Base-by-base conservation (phyloP, 129 eudicot genomes). In the Solidago caesia region DNA sequence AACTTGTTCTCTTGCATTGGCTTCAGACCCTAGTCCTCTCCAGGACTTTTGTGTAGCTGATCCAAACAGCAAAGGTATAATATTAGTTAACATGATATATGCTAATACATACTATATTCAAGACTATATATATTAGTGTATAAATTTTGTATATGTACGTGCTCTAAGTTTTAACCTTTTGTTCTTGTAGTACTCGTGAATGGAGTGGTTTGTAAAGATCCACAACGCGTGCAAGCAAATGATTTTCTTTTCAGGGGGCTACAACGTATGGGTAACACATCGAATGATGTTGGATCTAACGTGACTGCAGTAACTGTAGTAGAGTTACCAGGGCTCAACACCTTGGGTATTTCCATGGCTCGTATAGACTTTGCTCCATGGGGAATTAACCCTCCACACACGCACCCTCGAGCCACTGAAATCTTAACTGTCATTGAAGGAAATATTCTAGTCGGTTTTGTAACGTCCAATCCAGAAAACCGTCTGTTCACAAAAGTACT, bases 231-330 rank as follows among this genome's bases (percentile, higher is more conserved):
- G 16, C 21, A 75, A 55, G 71, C 79, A 0, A 9, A 65, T 4
- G 84, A 84, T 67, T 84, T 84, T 74, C 55, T 33, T 44, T 83
- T 55, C 55, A 57, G 81, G n/a, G 84, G 87, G 6, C 81, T 83
- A 26, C 56, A 79, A 0, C 5, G 42, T 4, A 44, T 66, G 21
- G 86, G 81, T 8, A 71, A 79, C 58, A 79, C 81, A 21, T 64
- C 84, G 0, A 79, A 79, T 21, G 84, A 52, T 0, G 74, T 79
- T 15, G 84, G 84, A 26, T 79, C 82, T 8, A 53, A 26, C 41
- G 84, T 79, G 11, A 79, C 84, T 6, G 62, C 82, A 1, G 80
- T 83, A 12, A 21, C 21, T 10, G 84, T 71, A 16, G n/a, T 10
- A n/a, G 55, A 80, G 25, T 11, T 84, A 14, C 76, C 82, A 0